Evolutionary conservation across 1,284 basidiomycete species (phyloP).

Genomic region (Papiliotrema terrestris): DNA sequence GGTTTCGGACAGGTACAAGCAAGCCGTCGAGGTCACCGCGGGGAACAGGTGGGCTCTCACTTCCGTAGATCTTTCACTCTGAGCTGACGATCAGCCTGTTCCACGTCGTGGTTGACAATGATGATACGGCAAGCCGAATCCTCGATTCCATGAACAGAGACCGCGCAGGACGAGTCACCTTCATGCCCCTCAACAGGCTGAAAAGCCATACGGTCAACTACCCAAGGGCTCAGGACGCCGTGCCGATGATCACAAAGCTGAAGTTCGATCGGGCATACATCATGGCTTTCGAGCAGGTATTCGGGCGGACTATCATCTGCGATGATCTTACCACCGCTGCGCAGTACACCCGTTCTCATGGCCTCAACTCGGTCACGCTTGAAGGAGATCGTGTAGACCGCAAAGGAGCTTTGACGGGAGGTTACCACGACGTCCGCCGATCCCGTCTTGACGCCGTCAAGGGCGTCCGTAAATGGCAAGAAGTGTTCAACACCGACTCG

Average conservation of each 20-base stretch:
- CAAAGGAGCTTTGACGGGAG: constrained; percentile 92
- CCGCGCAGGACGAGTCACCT: constrained; percentile 89
- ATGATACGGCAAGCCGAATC: constrained; percentile 81
- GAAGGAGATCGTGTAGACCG: constrained; percentile 98
- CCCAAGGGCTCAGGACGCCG: constrained; percentile 81
- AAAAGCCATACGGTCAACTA: constrained; percentile 63
- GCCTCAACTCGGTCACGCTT: constrained; percentile 93
- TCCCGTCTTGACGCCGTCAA: constrained; percentile 87
- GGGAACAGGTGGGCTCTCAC: constrained; percentile 69
- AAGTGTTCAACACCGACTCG: constrained; percentile 66
- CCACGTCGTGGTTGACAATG: constrained; percentile 95
- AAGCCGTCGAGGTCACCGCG: constrained; percentile 88
- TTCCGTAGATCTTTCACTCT: no score
- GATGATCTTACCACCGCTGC: constrained; percentile 86
- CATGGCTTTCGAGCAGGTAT: constrained; percentile 95
- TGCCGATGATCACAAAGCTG: constrained; percentile 82
- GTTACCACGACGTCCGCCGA: constrained; percentile 86
- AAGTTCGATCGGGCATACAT: constrained; percentile 66
- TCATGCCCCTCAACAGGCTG: constrained; percentile 97
- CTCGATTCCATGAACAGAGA: constrained; percentile 91
- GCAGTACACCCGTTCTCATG: constrained; percentile 89
- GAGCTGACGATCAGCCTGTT: constrained; percentile 67
- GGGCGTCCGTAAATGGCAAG: constrained; percentile 70
- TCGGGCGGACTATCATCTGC: constrained; percentile 95
- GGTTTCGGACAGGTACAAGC: constrained; percentile 88